Percentiles rank a stretch among this genome's conserved stretches.
Evolutionary conservation across 2,329 filamentous ascomycete species (phyloP).

Genomic region (Cladophialophora exuberans): DNA sequence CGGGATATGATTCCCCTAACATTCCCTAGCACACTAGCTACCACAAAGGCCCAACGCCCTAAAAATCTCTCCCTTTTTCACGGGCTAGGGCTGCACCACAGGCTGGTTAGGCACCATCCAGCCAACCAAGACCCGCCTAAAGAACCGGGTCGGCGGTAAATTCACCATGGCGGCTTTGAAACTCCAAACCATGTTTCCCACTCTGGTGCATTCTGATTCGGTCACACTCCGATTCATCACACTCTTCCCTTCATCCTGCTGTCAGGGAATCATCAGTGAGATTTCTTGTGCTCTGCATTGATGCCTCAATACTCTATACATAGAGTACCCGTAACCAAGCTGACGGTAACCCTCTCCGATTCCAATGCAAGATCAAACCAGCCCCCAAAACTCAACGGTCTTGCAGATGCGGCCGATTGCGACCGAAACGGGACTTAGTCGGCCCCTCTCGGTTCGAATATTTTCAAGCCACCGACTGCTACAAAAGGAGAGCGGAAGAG

Average conservation of each 20-base stretch:
- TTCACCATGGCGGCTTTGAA: constrained; percentile 11
- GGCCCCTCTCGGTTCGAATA: neutral
- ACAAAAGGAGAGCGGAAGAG: too few relatives aligned
- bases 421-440: too few relatives aligned
- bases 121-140: constrained; percentile 2
- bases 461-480: neutral
- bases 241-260: constrained; percentile 8
- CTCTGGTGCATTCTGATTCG: constrained; percentile 19
- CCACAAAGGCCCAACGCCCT: too few relatives aligned
- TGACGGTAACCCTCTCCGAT: too few relatives aligned
- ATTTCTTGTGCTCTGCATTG: neutral
- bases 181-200: neutral
- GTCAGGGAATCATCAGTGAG: neutral
- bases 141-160: constrained; percentile 23
- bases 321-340: too few relatives aligned
- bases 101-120: too few relatives aligned
- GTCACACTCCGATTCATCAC: constrained; percentile 15
- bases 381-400: constrained; percentile 1
- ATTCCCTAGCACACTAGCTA: neutral
- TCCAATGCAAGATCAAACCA: too few relatives aligned
- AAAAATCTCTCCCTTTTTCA: neutral
- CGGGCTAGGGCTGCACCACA: too few relatives aligned
- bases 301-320: too few relatives aligned
- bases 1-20: neutral
- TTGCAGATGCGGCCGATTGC: too few relatives aligned